Base-by-base conservation (phyloP, 2,329 filamentous ascomycete species). In the Penicillium hesseltinei region DNA sequence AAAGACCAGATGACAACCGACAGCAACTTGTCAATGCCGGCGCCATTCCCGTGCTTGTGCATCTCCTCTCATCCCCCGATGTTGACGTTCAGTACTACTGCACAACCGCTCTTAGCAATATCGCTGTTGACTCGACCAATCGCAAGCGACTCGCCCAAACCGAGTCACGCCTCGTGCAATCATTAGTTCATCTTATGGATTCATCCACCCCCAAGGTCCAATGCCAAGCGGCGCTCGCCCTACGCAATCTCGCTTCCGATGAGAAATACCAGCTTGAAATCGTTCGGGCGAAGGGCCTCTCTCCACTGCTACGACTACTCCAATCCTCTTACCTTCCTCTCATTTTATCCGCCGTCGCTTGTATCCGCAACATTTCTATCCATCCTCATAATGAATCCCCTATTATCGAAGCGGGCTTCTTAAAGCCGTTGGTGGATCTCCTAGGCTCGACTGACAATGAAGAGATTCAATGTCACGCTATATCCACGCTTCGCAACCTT, bases 51-150 rank as follows among this genome's bases (percentile, higher is more conserved):
- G 93, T 99, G 9, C 86, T 99, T 27, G 94, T 99, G 40, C 92
- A 97, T 71, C 86, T 99, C 25, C 87, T 99, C 45, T 92, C 91
- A 9, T 97, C 94, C 27, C 81, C 88, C 57, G 94, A 99, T 71
- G 92, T 97, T 65, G 94, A 99, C 72, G 94, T 99, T 33, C 94
- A 99, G 78, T 99, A 99, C 78, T 99, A 99, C 78, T 99, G 94
- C 80, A 99, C 94, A 19, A 99, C 94, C 5, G 94, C 94, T 13
- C 84, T 99, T 57, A 97, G 93, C 82, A 99, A 99, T 75, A 99
- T 99, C 67, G 94, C 94, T 7, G 94, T 99, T 53, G 94, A 99
- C 72, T 84, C 89, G 45, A 89, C 87, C 69, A 97, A 97, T 78
- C 84, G 94, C 65, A 91, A 92, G 71, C 92, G 93, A 73, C 84